These are phyloP conservation scores for Talaromyces stipitatus DNA, from an alignment of 495 filamentous ascomycete species.

Conservation along the genomic window DNA sequence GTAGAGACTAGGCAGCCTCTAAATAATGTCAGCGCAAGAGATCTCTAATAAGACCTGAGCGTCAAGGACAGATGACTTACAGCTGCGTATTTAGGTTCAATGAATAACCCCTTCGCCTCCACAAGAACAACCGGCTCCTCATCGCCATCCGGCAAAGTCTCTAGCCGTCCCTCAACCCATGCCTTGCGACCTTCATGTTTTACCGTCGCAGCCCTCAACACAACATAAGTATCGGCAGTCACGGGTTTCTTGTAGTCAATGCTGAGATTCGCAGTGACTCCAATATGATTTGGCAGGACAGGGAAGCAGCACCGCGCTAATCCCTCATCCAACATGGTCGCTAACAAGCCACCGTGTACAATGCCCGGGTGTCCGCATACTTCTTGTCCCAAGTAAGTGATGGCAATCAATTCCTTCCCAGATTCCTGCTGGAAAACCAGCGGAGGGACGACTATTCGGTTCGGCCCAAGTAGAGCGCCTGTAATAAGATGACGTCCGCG, in stretches of 20 bases:
- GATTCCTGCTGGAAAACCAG: conserved; percentile 62
- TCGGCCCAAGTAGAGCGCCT: conserved; percentile 68
- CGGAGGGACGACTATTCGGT: conserved; percentile 76
- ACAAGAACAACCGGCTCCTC: conserved; percentile 59
- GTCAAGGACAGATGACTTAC: conserved; percentile 33
- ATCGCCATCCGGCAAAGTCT: conserved; percentile 62
- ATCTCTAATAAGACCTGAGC: neutral
- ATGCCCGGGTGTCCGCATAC: conserved; percentile 90
- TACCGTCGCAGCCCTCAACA: conserved; percentile 70
- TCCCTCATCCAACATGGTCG: conserved; percentile 88
- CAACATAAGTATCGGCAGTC: conserved; percentile 66
- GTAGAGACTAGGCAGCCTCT: neutral
- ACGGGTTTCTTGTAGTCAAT: conserved; percentile 82
- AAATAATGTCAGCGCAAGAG: neutral
- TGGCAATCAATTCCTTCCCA: conserved; percentile 64
- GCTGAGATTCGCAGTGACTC: conserved; percentile 83
- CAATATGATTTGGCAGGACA: conserved; percentile 80
- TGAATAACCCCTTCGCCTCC: conserved; percentile 77
- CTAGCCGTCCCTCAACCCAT: conserved; percentile 89
- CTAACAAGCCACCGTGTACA: conserved; percentile 84
- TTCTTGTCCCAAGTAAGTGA: conserved; percentile 72
- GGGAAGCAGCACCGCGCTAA: conserved; percentile 86
- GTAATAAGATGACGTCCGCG: conserved; percentile 72
- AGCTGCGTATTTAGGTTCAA: conserved; percentile 79
- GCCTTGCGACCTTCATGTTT: conserved; percentile 94